Base-by-base conservation (phyloP, 2,329 filamentous ascomycete species). In the Penicillium olsonii region DNA sequence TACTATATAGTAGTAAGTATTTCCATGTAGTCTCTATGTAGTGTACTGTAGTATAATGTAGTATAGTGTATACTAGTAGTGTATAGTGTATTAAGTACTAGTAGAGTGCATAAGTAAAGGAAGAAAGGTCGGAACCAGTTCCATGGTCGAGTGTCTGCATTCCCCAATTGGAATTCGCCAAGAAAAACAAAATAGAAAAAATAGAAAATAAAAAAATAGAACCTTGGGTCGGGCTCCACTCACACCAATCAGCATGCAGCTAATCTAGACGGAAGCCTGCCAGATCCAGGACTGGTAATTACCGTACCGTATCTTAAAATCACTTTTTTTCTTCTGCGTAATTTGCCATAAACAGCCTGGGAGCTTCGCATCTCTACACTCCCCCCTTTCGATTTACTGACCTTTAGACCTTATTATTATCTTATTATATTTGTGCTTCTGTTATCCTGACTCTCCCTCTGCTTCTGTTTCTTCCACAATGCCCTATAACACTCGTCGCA, bases 401-500 rank as follows among this genome's bases (percentile, higher is more conserved):
- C 38, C 37, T 41, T 39, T 44, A 44, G 40, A 48, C 46, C 39
- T 42, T 47, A 44, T 47, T 47, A 42, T 40, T 50, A 52, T 55
- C 45, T 50, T 42, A 49, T 54, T 45, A 37, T 51, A 35, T 45
- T 59, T 45, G 50, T 52, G 50, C 45, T 42, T 53, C 29, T 31
- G 29, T 50, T 52, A 50, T 39, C 39, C 31, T 40, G 39, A n/a
- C 44, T 40, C 45, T 48, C 41, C 49, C 24, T 18, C 33, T 48
- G 33, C 15, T 20, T 37, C n/a, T 56, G 49, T 53, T 53, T 46
- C 34, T 55, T 53, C 57, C 63, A 75, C 63, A 65, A 96, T 96
- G 90, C 88, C 87, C 68, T 96, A 96, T 81, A 96, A 96, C 75
- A 97, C 92, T 61, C 88, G 92, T 75, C 87, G 92, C 74, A 97